Percentiles rank a stretch among this genome's conserved stretches.
Conservation (phyloP, 495 filamentous ascomycete genomes). For the Penicillium cataractarum region DNA sequence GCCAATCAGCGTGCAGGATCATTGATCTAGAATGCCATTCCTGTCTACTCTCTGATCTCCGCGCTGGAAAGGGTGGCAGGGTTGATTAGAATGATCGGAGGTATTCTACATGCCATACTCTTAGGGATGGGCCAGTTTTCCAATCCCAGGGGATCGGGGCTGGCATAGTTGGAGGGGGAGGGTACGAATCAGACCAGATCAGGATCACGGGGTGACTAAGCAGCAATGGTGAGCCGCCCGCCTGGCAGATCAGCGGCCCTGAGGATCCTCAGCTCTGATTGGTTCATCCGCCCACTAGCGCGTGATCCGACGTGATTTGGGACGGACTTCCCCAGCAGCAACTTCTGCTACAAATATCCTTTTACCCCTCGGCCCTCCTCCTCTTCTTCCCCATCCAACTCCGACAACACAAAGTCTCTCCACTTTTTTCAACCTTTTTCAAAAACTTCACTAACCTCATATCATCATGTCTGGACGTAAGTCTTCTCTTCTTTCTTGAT, state of each 20-base stretch:
- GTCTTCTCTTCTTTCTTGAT: constrained; percentile 34
- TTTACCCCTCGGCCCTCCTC: constrained; percentile 31
- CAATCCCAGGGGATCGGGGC: neutral
- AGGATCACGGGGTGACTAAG: constrained; percentile 16
- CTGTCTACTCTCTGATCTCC: constrained; percentile 42
- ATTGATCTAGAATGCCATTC: constrained; percentile 40
- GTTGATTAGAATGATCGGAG: constrained; percentile 22
- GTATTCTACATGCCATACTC: constrained; percentile 11
- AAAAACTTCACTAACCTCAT: constrained; percentile 34
- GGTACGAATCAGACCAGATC: constrained; percentile 25
- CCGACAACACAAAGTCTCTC: constrained; percentile 38
- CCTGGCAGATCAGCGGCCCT: constrained; percentile 35
- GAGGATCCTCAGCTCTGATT: constrained; percentile 45
- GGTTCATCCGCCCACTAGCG: constrained; percentile 42
- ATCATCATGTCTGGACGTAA: constrained; percentile 73
- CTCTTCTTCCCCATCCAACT: constrained; percentile 47
- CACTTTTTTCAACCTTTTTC: constrained; percentile 40
- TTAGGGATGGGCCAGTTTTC: neutral
- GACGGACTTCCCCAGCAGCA: constrained; percentile 5
- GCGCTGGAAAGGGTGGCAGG: constrained; percentile 26
- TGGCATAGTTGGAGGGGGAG: constrained; percentile 1
- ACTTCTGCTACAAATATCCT: constrained; percentile 52
- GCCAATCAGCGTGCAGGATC: constrained; percentile 51
- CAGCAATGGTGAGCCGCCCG: constrained; percentile 7
- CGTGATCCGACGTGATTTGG: constrained; percentile 41